Percentiles rank a stretch among this genome's conserved stretches.
Conservation (phyloP, 2,329 filamentous ascomycete species). For the Fusarium lyarnte region DNA sequence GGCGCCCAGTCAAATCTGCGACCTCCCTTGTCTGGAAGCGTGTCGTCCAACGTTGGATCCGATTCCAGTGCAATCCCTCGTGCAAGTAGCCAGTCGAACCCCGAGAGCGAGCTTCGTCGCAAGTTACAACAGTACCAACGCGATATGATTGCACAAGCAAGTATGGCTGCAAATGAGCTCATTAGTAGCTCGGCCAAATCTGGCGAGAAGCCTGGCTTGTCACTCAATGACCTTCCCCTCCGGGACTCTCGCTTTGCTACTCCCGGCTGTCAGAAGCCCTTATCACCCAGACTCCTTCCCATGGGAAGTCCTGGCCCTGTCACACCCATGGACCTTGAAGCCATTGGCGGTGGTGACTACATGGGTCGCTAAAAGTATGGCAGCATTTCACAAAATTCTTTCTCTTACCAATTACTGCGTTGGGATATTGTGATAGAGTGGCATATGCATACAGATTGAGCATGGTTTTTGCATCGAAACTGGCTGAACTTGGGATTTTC, state of each 20-base stretch:
- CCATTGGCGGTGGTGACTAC: constrained; percentile 51
- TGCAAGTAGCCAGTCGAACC: constrained; percentile 12
- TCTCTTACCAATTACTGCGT: not conserved
- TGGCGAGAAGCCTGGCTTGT: constrained; percentile 42
- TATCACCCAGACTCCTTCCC: constrained; percentile 60
- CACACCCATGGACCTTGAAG: constrained; percentile 67
- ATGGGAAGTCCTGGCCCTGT: constrained; percentile 69
- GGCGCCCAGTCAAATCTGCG: constrained; percentile 35
- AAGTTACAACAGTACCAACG: constrained; percentile 67
- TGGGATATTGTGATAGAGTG: not conserved
- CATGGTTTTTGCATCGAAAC: not conserved
- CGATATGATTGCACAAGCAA: constrained; percentile 69
- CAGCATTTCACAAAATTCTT: not conserved
- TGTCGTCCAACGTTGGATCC: constrained; percentile 49
- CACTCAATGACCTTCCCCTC: constrained; percentile 49
- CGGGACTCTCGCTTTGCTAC: constrained; percentile 52
- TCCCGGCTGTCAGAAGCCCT: constrained; percentile 57
- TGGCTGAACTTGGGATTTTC: not conserved
- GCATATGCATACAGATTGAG: constrained; percentile 3
- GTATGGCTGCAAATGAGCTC: constrained; percentile 60
- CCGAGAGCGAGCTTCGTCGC: constrained; percentile 58
- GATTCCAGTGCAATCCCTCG: constrained; percentile 47
- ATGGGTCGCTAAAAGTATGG: constrained; percentile 38
- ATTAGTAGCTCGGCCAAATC: constrained; percentile 43
- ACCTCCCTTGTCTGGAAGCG: constrained; percentile 39